Conservation (phyloP, 108 stramenopile genomes). For the Cylindrotheca closterium region DNA sequence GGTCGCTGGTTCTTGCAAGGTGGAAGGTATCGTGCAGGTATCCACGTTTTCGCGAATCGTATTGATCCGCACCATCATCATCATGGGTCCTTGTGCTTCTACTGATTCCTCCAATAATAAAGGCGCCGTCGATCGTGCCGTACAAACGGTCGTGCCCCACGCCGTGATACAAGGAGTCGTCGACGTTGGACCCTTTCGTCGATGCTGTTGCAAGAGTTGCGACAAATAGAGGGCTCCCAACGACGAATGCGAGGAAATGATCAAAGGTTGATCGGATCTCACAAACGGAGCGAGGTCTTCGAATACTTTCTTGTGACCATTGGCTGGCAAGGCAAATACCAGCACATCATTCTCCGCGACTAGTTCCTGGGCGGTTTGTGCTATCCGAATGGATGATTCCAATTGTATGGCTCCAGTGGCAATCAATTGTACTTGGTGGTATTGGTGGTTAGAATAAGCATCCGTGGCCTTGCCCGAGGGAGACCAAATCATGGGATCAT, state of each 20-base stretch:
- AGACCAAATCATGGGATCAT: slow-evolving; percentile 69
- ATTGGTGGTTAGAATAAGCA: slow-evolving; percentile 1
- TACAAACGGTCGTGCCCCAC: slow-evolving; percentile 71
- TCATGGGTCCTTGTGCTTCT: slow-evolving; percentile 23
- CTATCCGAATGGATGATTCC: slow-evolving; percentile 40
- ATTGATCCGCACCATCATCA: slow-evolving; percentile 46
- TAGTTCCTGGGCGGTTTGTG: slow-evolving; percentile 32
- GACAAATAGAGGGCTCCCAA: slow-evolving; percentile 61
- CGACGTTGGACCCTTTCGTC: background rate
- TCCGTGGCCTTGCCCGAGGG: slow-evolving; percentile 48
- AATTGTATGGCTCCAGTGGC: slow-evolving; percentile 44
- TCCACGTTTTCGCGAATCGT: slow-evolving; percentile 58
- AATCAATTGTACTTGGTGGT: background rate
- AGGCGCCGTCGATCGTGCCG: slow-evolving; percentile 35
- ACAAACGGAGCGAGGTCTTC: slow-evolving; percentile 52
- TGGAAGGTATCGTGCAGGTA: slow-evolving; percentile 51
- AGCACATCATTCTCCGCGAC: slow-evolving; percentile 50
- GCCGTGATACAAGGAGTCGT: slow-evolving; percentile 48
- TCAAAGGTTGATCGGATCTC: slow-evolving; percentile 39
- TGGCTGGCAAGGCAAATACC: slow-evolving; percentile 56
- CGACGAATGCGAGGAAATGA: slow-evolving; percentile 70
- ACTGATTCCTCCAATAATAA: too few relatives aligned
- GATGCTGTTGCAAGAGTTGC: slow-evolving; percentile 26
- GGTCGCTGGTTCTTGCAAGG: background rate
- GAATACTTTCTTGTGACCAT: slow-evolving; percentile 60